These are phyloP conservation scores for Acacia pycnantha DNA, from an alignment of 331 rosid genomes.

Conservation along the genomic window DNA sequence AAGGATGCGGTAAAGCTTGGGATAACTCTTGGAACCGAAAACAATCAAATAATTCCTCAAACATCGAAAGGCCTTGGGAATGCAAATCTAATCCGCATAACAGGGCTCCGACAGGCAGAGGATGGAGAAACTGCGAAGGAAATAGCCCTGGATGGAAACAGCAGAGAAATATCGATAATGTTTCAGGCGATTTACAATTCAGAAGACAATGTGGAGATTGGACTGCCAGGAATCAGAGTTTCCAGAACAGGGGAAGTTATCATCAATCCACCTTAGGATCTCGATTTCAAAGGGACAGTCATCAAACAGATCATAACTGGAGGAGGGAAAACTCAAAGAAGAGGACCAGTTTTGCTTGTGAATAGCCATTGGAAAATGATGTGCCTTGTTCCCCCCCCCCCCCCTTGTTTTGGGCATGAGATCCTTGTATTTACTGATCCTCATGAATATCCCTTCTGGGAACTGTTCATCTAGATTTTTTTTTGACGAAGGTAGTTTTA, in stretches of 20 bases:
- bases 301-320: neutral
- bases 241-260: neutral
- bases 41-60: conserved; percentile 26
- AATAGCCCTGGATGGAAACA: neutral
- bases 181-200: neutral
- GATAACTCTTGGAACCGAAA: conserved; percentile 41
- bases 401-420: neutral
- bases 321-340: neutral
- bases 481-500: neutral
- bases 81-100: conserved; percentile 29
- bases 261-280: neutral
- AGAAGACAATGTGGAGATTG: neutral
- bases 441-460: neutral
- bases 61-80: conserved; percentile 33
- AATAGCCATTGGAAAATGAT: conserved; percentile 5
- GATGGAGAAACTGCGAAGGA: neutral
- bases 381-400: conserved; percentile 4
- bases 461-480: neutral
- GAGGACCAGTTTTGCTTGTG: neutral
- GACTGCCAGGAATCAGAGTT: neutral
- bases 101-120: neutral
- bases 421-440: neutral
- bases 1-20: conserved; percentile 44
- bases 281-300: conserved; percentile 1
- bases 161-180: neutral